Evolutionary conservation across 2,329 filamentous ascomycete genomes (phyloP).

Genomic region (Bipolaris sorokiniana): DNA sequence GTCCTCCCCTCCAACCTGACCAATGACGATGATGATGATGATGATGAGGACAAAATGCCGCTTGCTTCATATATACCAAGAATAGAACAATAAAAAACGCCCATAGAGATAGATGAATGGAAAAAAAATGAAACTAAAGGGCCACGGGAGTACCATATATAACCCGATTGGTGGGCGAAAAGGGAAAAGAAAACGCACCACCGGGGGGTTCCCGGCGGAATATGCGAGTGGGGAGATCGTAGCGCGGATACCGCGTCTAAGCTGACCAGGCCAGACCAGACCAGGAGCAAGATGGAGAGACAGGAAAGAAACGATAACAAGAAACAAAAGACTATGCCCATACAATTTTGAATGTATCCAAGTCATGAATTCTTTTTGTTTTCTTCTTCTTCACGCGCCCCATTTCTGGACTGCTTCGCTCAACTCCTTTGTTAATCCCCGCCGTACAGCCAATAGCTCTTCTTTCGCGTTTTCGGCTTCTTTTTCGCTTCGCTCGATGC

Average conservation of each 20-base stretch:
- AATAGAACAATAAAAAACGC: not conserved
- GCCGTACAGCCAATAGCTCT: constrained; percentile 9
- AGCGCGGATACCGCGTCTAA: not conserved
- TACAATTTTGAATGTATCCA: not conserved
- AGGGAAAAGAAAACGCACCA: not conserved
- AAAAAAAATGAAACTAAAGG: not conserved
- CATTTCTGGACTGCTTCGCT: constrained; percentile 18
- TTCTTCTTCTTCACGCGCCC: constrained; percentile 6
- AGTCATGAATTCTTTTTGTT: not conserved
- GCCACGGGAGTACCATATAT: too few relatives aligned
- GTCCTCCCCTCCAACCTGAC: too few relatives aligned
- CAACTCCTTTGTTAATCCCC: constrained; percentile 12
- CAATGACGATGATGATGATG: too few relatives aligned
- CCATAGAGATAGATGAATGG: not conserved
- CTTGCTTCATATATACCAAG: not conserved
- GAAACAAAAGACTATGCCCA: not conserved
- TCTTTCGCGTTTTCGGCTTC: constrained; percentile 14
- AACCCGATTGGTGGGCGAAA: too few relatives aligned
- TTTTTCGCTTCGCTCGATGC: constrained; percentile 15
- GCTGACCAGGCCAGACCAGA: too few relatives aligned
- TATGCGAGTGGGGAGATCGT: not conserved
- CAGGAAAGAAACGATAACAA: not conserved
- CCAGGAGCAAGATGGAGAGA: not conserved
- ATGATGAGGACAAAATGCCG: constrained; percentile 2
- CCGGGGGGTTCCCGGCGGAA: too few relatives aligned